Evolutionary conservation across 257 asterid species (phyloP).

Genomic region (Gentiana straminea): DNA sequence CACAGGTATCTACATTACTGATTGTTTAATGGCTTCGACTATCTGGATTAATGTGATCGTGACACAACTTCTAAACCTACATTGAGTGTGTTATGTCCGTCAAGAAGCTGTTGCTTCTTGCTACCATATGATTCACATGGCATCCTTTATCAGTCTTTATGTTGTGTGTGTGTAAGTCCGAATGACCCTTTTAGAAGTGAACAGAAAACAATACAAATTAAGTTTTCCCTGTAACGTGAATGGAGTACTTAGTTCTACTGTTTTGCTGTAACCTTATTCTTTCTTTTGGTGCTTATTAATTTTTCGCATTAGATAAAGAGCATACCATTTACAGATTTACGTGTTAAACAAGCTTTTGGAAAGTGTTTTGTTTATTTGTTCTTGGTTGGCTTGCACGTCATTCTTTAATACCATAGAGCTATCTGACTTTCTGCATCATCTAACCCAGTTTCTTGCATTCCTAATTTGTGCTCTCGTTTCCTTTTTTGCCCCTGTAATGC

Average conservation of each 20-base stretch:
- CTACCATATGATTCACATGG: background rate
- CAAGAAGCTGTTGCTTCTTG: background rate
- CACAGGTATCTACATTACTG: constrained; percentile 47
- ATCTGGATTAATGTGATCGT: too few relatives aligned
- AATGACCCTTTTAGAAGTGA: too few relatives aligned
- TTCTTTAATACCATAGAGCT: background rate
- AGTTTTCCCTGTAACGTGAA: background rate
- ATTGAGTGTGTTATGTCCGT: constrained; percentile 2
- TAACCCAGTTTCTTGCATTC: background rate
- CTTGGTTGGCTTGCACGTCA: too few relatives aligned
- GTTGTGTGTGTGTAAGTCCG: too few relatives aligned
- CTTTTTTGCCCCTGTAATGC: constrained; percentile 1
- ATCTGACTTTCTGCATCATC: background rate
- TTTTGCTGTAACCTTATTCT: background rate
- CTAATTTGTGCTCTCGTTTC: background rate
- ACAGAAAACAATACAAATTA: background rate
- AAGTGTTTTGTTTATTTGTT: background rate
- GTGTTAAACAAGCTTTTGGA: background rate
- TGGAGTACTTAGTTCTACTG: background rate
- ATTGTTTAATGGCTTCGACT: too few relatives aligned
- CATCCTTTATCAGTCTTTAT: background rate
- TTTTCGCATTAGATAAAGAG: background rate
- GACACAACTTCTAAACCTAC: too few relatives aligned
- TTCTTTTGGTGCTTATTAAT: background rate
- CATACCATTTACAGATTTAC: background rate